These are phyloP conservation scores for Beauveria sp. DNA, from an alignment of 2,329 filamentous ascomycete species.

Conservation along the genomic window DNA sequence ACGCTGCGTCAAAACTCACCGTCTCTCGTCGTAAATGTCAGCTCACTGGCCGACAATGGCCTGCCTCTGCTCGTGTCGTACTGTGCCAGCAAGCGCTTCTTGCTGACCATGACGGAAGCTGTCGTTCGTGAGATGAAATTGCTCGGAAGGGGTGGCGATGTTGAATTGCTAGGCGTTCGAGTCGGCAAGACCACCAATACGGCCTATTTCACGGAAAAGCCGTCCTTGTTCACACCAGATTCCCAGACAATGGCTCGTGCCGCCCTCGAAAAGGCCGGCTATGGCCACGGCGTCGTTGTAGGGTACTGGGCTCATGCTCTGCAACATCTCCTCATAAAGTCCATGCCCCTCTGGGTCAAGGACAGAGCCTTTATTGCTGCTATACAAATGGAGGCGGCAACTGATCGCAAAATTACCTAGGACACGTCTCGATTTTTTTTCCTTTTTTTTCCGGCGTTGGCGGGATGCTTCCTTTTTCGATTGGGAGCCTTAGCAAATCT, in stretches of 20 bases:
- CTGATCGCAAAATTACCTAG: slow-evolving; percentile 1
- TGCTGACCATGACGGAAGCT: slow-evolving; percentile 30
- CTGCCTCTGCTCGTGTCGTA: slow-evolving; percentile 41
- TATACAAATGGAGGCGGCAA: slow-evolving; percentile 1
- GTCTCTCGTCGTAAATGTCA: slow-evolving; percentile 42
- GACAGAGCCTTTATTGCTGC: slow-evolving; percentile 9
- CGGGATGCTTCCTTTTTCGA: background rate
- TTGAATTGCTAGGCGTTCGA: slow-evolving; percentile 15
- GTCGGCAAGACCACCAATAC: slow-evolving; percentile 15
- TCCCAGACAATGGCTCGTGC: slow-evolving; percentile 15
- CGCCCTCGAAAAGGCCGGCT: slow-evolving; percentile 14
- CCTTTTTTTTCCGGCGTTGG: background rate
- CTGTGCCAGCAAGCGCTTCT: slow-evolving; percentile 37
- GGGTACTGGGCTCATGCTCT: slow-evolving; percentile 16
- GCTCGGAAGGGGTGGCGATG: slow-evolving; percentile 2
- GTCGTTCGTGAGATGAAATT: slow-evolving; percentile 35
- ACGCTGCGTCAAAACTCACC: slow-evolving; percentile 32
- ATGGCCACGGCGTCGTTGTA: slow-evolving; percentile 13
- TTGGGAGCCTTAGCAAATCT: background rate
- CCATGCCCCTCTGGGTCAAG: slow-evolving; percentile 10
- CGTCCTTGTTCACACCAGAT: slow-evolving; percentile 15
- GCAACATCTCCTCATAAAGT: slow-evolving; percentile 9
- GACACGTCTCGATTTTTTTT: background rate
- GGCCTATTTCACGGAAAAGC: slow-evolving; percentile 12
- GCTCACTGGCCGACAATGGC: slow-evolving; percentile 36